Conservation (phyloP, 805 yeast species). For the Huiozyma sinensis region DNA sequence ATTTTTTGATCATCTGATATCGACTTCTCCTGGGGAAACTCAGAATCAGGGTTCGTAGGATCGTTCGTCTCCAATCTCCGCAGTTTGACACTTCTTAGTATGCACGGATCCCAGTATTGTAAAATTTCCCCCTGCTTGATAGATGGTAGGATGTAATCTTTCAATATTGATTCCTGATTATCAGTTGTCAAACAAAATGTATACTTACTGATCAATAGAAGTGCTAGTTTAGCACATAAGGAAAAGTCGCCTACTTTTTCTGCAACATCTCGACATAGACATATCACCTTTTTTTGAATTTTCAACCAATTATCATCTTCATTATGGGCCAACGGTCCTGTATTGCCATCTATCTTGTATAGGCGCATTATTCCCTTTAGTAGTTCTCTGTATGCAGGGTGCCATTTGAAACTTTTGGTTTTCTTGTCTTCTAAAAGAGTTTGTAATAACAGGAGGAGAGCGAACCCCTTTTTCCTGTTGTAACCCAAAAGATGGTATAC, state of each 20-base stretch:
- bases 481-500: constrained; percentile 53
- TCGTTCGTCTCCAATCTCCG: constrained; percentile 19
- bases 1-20: background rate
- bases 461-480: constrained; percentile 56
- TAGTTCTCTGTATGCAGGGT: constrained; percentile 31
- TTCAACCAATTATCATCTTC: constrained; percentile 40
- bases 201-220: constrained; percentile 46
- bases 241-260: constrained; percentile 38
- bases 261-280: constrained; percentile 42
- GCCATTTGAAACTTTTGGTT: constrained; percentile 8
- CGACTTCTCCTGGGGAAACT: constrained; percentile 9
- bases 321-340: constrained; percentile 6
- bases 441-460: constrained; percentile 53
- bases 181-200: constrained; percentile 41
- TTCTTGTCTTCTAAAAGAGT: constrained; percentile 35
- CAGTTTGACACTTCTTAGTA: constrained; percentile 43
- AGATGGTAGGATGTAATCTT: constrained; percentile 13
- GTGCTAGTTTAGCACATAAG: constrained; percentile 37
- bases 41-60: constrained; percentile 5
- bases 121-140: constrained; percentile 12
- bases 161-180: constrained; percentile 41
- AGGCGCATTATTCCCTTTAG: constrained; percentile 39
- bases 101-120: constrained; percentile 64
- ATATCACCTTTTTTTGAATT: constrained; percentile 46
- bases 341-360: constrained; percentile 40